Base-by-base conservation (phyloP, 805 yeast species). In the Saccharomyces mikatae region DNA sequence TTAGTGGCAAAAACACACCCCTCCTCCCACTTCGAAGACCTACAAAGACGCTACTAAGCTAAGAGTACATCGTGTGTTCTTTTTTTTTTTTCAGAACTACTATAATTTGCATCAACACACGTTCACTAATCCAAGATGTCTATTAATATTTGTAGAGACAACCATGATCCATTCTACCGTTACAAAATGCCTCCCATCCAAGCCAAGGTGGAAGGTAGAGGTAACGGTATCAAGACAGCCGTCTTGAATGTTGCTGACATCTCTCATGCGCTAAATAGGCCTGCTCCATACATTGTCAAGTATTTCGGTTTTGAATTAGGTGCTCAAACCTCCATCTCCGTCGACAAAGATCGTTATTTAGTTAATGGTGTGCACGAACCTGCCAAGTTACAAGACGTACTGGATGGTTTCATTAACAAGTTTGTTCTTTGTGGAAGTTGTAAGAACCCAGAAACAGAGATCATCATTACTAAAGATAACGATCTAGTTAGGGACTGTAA, bases 111-210 rank as follows among this genome's bases (percentile, higher is more conserved):
- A 36, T 17, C 11, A 17, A 36, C 48, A 27, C 48, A 26, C 30
- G 29, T 28, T n/a, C 30, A 21, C 30, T 46, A 21, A 22, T 44
- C 27, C 60, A 76, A 53, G 58, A 89, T 89, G 96, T 87, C 96
- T 54, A 86, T 92, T 69, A 92, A 94, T 74, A 92, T 94, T 66
- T 86, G 96, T 74, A 90, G 99, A 79, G 97, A 90, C 69, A 94
- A 92, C 78, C 84, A 87, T 67, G 99, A 94, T 77, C 97, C 97
- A 48, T 94, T 94, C 74, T 94, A 94, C 83, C 96, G 99, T 78
- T 94, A 94, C 76, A 94, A 94, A 78, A 94, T 94, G 99, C 99
- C 99, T 70, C 87, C 95, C 47, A 86, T 94, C 74, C 95, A 88
- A 76, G 88, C 97, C 63, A 94, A 94, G 80, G 89, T 89, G 61